These are phyloP conservation scores for Lentinus tigrinus DNA, from an alignment of 768 basidiomycete species.

Conservation along the genomic window DNA sequence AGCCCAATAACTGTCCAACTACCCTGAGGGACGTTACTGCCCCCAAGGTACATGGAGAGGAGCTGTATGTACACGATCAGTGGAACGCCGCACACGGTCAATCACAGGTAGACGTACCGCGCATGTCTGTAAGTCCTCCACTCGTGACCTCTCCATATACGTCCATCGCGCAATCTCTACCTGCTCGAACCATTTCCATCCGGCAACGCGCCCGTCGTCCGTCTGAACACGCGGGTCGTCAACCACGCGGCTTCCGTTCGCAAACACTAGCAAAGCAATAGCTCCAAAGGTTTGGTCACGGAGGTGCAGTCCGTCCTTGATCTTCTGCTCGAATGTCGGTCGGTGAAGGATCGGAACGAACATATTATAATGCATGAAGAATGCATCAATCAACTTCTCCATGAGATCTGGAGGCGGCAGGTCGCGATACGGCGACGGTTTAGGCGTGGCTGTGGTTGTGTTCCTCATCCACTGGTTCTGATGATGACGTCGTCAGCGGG, in stretches of 20 bases:
- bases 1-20: slow-evolving; percentile 34
- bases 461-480: too few relatives aligned
- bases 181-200: slow-evolving; percentile 45
- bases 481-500: neutral
- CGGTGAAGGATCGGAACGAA: slow-evolving; percentile 42
- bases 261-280: slow-evolving; percentile 55
- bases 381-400: slow-evolving; percentile 40
- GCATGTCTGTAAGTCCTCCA: slow-evolving; percentile 15
- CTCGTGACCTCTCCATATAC: slow-evolving; percentile 17
- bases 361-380: slow-evolving; percentile 38
- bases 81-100: neutral
- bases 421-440: neutral
- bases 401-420: slow-evolving; percentile 21
- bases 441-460: neutral
- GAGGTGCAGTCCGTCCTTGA: slow-evolving; percentile 36
- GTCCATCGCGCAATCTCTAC: slow-evolving; percentile 35
- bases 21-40: neutral
- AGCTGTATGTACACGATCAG: neutral
- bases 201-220: slow-evolving; percentile 30
- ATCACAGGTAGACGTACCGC: neutral
- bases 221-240: slow-evolving; percentile 42
- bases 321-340: slow-evolving; percentile 39
- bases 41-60: slow-evolving; percentile 6
- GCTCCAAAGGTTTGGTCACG: slow-evolving; percentile 45
- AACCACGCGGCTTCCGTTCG: slow-evolving; percentile 43